Base-by-base conservation (phyloP, 2,329 filamentous ascomycete genomes). In the Zopfia rhizophila region DNA sequence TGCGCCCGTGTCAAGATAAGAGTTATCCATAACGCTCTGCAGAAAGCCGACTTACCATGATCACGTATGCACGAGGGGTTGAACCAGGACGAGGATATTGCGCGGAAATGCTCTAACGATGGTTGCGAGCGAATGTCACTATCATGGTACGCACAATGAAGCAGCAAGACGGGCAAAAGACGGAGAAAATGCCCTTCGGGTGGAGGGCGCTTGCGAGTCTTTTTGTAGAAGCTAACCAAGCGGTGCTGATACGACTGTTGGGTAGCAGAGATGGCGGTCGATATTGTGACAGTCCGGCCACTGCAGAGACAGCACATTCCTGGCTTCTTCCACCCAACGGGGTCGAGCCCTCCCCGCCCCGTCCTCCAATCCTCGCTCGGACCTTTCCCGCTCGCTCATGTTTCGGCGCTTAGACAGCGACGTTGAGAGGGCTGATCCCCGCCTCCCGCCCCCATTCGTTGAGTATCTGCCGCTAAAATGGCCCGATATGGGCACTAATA, bases 151-250 rank as follows among this genome's bases (percentile, higher is more conserved):
- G 58, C 55, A 57, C 48, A 54, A 55, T 37, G 57, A 60, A 59
- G 57, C 56, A 64, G 58, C 59, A 60, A 52, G 53, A 66, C 51
- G 52, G 55, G 58, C 54, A 56, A 57, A 62, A 70, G 65, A 66
- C 69, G 61, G 65, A 60, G 60, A 68, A 63, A 56, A 58, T 60
- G 60, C 68, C 66, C 62, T 68, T 62, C 68, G 68, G 73, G 69
- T 69, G 62, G 65, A 65, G 72, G 68, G 73, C 69, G 70, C 68
- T 68, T 70, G 62, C 54, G 55, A 47, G 60, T 65, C 55, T 68
- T 75, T 72, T 72, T 76, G 75, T 76, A 76, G 61, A 68, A 60
- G 50, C 49, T 61, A 56, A 55, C 52, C 18, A 58, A 45, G 61
- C 53, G 58, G 63, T 55, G 52, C 52, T 65, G 58, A 13, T 17